These are phyloP conservation scores for Aspergillaceae sp. DNA, from an alignment of 2,329 filamentous ascomycete genomes.

Conservation along the genomic window DNA sequence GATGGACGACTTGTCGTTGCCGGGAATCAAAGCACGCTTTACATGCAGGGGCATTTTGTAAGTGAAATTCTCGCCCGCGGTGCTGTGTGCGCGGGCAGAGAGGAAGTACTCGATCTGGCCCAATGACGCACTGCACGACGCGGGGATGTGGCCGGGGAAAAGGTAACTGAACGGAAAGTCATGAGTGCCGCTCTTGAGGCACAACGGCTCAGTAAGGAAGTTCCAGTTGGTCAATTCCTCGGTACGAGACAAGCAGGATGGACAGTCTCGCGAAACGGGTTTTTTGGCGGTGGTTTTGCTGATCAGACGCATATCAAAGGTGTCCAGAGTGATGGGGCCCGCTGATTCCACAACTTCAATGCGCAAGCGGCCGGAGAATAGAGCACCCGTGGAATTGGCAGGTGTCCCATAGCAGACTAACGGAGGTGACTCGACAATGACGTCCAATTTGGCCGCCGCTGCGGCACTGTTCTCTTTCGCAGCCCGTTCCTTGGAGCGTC, in stretches of 20 bases:
- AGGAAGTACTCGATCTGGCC: conserved; percentile 72
- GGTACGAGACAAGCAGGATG: conserved; percentile 61
- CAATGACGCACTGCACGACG: conserved; percentile 66
- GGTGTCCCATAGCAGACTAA: conserved; percentile 72
- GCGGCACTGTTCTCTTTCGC: conserved; percentile 21
- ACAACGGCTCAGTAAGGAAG: conserved; percentile 53
- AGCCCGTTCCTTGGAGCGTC: conserved; percentile 31
- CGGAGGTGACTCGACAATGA: conserved; percentile 75
- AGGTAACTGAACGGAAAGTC: conserved; percentile 83
- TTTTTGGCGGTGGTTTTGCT: conserved; percentile 69
- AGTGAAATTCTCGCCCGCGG: conserved; percentile 54
- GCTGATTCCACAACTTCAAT: conserved; percentile 60
- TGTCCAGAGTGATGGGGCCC: conserved; percentile 55
- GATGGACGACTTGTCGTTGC: conserved; percentile 76
- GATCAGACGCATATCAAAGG: conserved; percentile 63
- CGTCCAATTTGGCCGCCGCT: conserved; percentile 46
- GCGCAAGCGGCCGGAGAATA: conserved; percentile 75
- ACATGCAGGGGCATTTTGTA: conserved; percentile 63
- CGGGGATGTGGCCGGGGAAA: conserved; percentile 76
- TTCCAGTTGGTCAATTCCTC: conserved; percentile 72
- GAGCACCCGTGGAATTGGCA: conserved; percentile 67
- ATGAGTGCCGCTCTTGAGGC: conserved; percentile 51
- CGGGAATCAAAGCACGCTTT: conserved; percentile 69
- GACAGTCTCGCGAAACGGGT: conserved; percentile 70
- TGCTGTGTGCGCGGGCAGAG: conserved; percentile 54